Conservation (phyloP, 495 filamentous ascomycete genomes). For the Rhizodiscina lignyota region DNA sequence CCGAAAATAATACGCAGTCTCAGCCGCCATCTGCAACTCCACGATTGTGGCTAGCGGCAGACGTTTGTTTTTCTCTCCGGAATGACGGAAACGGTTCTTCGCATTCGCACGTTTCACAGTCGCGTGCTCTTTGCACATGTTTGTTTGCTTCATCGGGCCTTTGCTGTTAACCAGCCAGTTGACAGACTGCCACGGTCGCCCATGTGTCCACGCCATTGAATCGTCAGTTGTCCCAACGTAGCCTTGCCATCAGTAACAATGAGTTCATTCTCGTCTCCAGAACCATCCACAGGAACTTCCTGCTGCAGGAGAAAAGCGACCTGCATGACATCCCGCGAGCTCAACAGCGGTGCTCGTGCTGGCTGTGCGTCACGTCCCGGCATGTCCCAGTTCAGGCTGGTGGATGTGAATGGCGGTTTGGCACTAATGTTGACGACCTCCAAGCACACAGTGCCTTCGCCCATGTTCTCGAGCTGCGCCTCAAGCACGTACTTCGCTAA, state of each 20-base stretch:
- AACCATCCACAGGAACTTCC: slow-evolving; percentile 30
- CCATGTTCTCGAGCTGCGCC: slow-evolving; percentile 88
- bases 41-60: too few relatives aligned
- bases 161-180: slow-evolving; percentile 72
- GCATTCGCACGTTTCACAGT: too few relatives aligned
- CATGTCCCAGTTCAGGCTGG: slow-evolving; percentile 42
- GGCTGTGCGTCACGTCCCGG: slow-evolving; percentile 15
- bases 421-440: slow-evolving; percentile 38
- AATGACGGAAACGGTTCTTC: too few relatives aligned
- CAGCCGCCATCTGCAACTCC: too few relatives aligned
- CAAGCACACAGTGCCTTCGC: slow-evolving; percentile 46
- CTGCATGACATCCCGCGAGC: slow-evolving; percentile 76
- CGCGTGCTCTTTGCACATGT: too few relatives aligned
- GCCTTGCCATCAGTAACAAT: slow-evolving; percentile 34
- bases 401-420: slow-evolving; percentile 37
- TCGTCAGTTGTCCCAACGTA: slow-evolving; percentile 65
- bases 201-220: slow-evolving; percentile 81
- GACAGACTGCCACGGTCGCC: slow-evolving; percentile 75
- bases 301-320: slow-evolving; percentile 79
- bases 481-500: slow-evolving; percentile 44
- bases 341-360: slow-evolving; percentile 43
- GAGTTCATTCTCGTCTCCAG: slow-evolving; percentile 18
- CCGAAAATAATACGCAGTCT: too few relatives aligned
- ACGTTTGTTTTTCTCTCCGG: too few relatives aligned
- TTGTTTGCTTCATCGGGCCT: too few relatives aligned